These are phyloP conservation scores for Musa schizocarpa DNA, from an alignment of 176 grass and related monocot genomes.

Conservation along the genomic window DNA sequence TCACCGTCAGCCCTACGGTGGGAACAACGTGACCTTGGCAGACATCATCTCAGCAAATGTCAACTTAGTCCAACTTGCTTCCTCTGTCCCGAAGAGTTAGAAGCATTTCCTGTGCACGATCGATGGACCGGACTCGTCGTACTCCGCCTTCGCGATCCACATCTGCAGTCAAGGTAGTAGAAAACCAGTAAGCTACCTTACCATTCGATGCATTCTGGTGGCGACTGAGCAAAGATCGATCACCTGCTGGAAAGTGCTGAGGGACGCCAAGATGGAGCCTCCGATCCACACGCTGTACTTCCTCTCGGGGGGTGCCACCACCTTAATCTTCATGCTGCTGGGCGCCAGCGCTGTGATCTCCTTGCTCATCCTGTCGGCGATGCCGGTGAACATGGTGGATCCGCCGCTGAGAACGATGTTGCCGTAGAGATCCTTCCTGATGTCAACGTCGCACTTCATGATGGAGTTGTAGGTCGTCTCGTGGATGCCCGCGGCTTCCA, in stretches of 20 bases:
- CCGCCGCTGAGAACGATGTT: conserved; percentile 90
- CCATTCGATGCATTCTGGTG: not conserved
- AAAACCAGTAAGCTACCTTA: not conserved
- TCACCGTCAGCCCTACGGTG: too few species aligned
- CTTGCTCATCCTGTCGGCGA: conserved; percentile 93
- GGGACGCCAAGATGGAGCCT: conserved; percentile 92
- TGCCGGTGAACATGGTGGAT: conserved; percentile 84
- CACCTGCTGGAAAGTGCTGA: conserved; percentile 99
- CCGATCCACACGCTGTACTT: conserved; percentile 97
- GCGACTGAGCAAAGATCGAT: not conserved
- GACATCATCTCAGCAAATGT: not conserved
- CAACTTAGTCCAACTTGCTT: not conserved
- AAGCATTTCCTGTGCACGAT: conserved; percentile 2
- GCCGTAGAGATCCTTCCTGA: conserved; percentile 88
- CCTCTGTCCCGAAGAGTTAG: not conserved
- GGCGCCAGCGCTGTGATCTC: conserved; percentile 82
- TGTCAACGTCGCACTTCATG: conserved; percentile 97
- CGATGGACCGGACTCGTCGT: not conserved
- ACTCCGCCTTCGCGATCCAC: not conserved
- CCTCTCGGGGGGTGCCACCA: conserved; percentile 88
- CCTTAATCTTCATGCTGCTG: conserved; percentile 99
- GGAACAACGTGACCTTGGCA: not conserved
- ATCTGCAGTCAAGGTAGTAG: not conserved
- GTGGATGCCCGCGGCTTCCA: conserved; percentile 95
- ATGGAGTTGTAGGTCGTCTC: conserved; percentile 97